Evolutionary conservation across 2,329 filamentous ascomycete species (phyloP).

Genomic region (Lizonia empirigonia): DNA sequence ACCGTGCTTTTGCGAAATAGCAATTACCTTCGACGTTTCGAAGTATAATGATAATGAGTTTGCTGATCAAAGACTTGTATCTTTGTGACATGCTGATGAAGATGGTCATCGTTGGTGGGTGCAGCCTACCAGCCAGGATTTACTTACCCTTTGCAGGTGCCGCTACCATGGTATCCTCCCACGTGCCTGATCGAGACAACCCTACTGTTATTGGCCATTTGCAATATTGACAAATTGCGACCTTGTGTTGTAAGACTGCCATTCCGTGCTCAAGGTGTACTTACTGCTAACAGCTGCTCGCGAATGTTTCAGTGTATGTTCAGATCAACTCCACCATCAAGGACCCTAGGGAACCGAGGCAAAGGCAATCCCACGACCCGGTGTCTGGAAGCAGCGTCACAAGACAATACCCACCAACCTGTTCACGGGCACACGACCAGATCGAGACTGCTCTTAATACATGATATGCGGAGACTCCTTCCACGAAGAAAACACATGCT

Average conservation of each 20-base stretch:
- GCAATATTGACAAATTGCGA: neutral
- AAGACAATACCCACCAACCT: conserved; percentile 4
- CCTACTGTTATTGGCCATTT: neutral
- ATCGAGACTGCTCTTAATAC: neutral
- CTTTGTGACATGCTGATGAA: neutral
- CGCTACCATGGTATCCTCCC: neutral
- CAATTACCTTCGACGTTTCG: conserved; percentile 7
- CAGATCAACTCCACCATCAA: neutral
- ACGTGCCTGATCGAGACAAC: neutral
- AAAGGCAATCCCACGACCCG: conserved; percentile 6
- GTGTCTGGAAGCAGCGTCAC: conserved; percentile 5
- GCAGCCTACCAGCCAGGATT: neutral
- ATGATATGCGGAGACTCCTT: neutral
- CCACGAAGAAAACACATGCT: neutral
- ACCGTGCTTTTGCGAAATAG: conserved; percentile 8
- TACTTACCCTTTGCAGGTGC: neutral
- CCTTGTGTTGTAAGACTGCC: neutral
- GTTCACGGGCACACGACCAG: conserved; percentile 4
- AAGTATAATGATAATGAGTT: conserved; percentile 22
- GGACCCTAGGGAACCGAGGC: neutral
- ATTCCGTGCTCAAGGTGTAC: neutral
- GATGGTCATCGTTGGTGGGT: neutral
- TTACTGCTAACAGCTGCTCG: neutral
- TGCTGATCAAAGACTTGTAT: neutral
- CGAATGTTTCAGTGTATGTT: neutral